Percentiles rank a stretch among this genome's conserved stretches.
Conservation (phyloP, 2,329 filamentous ascomycete species). For the Colletotrichum plurivorum region DNA sequence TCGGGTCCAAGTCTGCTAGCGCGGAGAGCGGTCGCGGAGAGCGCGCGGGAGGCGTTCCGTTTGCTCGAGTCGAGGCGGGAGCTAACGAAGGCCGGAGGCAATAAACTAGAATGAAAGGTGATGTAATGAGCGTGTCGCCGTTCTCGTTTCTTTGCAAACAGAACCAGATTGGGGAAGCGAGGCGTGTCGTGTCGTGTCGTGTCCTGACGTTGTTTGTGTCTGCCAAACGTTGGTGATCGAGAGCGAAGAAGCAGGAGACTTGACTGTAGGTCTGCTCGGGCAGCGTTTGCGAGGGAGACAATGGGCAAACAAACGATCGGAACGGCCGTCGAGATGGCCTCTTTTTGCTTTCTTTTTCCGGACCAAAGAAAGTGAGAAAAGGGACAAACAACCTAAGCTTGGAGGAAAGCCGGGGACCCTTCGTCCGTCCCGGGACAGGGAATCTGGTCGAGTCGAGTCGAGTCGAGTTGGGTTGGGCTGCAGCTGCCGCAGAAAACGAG, state of each 20-base stretch:
- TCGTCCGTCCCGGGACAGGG: constrained; percentile 8
- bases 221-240: background rate
- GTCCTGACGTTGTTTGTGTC: background rate
- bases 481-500: no score
- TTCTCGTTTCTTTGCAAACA: constrained; percentile 15
- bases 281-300: constrained; percentile 8
- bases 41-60: constrained; percentile 13
- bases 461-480: no score
- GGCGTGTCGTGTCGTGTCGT: constrained; percentile 3
- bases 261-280: background rate
- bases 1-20: constrained; percentile 2
- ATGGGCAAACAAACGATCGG: background rate
- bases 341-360: constrained; percentile 7
- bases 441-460: no score
- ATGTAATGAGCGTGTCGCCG: background rate
- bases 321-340: constrained; percentile 16
- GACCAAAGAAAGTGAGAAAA: background rate
- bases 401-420: constrained; percentile 10
- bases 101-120: background rate
- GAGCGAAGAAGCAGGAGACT: background rate
- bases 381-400: background rate
- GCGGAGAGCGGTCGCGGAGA: background rate
- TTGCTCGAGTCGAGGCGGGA: constrained; percentile 18
- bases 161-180: no score
- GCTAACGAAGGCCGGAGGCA: constrained; percentile 5